Percentiles rank a stretch among this genome's conserved stretches.
These are phyloP conservation scores for Schizonepeta tenuifolia DNA, from an alignment of 257 asterid species.

Conservation along the genomic window DNA sequence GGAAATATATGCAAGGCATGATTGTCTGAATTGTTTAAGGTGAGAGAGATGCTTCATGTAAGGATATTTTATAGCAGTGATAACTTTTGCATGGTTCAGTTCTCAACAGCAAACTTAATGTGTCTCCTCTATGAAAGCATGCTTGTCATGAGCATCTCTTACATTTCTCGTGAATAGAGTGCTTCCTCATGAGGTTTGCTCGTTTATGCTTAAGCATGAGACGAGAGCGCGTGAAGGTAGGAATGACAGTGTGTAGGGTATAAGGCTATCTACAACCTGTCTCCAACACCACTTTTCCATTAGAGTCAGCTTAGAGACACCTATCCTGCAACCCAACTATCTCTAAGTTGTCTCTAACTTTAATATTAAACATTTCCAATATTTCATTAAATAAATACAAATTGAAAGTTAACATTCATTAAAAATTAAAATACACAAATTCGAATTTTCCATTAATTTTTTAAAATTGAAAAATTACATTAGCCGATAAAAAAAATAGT, in stretches of 20 bases:
- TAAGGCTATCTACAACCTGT: too few relatives aligned
- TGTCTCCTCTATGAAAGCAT: background rate
- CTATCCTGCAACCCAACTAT: too few relatives aligned
- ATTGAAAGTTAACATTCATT: too few relatives aligned
- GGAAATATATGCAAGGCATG: background rate
- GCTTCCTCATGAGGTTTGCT: background rate
- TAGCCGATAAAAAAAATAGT: too few relatives aligned
- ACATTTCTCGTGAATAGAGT: constrained; percentile 4
- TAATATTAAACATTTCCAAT: too few relatives aligned
- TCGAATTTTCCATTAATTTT: too few relatives aligned
- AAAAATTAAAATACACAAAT: too few relatives aligned
- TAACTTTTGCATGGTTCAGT: background rate
- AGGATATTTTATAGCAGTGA: background rate
- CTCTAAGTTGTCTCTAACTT: too few relatives aligned
- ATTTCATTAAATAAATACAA: too few relatives aligned
- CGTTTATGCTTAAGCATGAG: background rate
- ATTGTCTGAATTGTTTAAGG: constrained; percentile 2
- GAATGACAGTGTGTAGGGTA: background rate
- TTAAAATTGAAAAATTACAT: too few relatives aligned
- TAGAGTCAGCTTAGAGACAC: too few relatives aligned
- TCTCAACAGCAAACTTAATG: background rate
- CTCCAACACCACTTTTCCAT: too few relatives aligned
- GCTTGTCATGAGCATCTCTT: background rate
- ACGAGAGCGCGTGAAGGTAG: background rate
- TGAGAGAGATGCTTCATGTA: background rate